These are phyloP conservation scores for Ogataea nitratoaversa DNA, from an alignment of 805 yeast genomes.

Conservation along the genomic window DNA sequence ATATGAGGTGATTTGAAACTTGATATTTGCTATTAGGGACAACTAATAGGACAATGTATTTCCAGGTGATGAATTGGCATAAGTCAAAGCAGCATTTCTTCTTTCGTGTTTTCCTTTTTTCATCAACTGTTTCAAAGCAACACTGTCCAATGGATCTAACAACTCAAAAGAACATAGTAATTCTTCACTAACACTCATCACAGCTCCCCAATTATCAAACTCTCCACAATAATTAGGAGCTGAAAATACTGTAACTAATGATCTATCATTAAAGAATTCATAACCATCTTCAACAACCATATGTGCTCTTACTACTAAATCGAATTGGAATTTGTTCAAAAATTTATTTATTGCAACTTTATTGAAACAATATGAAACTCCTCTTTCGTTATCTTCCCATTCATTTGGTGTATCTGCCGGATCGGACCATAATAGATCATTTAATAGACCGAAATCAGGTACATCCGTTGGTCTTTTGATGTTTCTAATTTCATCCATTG, in stretches of 20 bases:
- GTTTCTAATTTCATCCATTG: slow-evolving; percentile 69
- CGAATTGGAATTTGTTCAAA: slow-evolving; percentile 69
- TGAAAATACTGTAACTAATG: slow-evolving; percentile 66
- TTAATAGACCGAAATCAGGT: slow-evolving; percentile 75
- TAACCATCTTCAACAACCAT: slow-evolving; percentile 85
- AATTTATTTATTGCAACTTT: slow-evolving; percentile 78
- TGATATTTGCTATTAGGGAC: no score
- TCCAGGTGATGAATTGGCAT: slow-evolving; percentile 17
- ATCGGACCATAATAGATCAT: slow-evolving; percentile 79
- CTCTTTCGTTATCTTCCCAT: slow-evolving; percentile 87
- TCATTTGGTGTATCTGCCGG: slow-evolving; percentile 80
- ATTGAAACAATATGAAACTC: slow-evolving; percentile 76
- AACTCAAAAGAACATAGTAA: slow-evolving; percentile 89
- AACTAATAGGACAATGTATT: slow-evolving; percentile 11
- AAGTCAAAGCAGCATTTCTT: slow-evolving; percentile 45
- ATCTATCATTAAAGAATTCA: slow-evolving; percentile 69
- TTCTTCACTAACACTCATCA: slow-evolving; percentile 94
- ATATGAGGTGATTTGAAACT: no score
- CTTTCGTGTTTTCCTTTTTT: slow-evolving; percentile 88
- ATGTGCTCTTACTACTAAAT: slow-evolving; percentile 79
- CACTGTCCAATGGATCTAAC: slow-evolving; percentile 88
- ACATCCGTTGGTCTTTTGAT: slow-evolving; percentile 82
- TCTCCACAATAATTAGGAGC: slow-evolving; percentile 83
- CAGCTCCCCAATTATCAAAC: slow-evolving; percentile 95
- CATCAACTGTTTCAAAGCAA: slow-evolving; percentile 92